Base-by-base conservation (phyloP, 1,284 basidiomycete genomes). In the Cutaneotrichosporon sp. region DNA sequence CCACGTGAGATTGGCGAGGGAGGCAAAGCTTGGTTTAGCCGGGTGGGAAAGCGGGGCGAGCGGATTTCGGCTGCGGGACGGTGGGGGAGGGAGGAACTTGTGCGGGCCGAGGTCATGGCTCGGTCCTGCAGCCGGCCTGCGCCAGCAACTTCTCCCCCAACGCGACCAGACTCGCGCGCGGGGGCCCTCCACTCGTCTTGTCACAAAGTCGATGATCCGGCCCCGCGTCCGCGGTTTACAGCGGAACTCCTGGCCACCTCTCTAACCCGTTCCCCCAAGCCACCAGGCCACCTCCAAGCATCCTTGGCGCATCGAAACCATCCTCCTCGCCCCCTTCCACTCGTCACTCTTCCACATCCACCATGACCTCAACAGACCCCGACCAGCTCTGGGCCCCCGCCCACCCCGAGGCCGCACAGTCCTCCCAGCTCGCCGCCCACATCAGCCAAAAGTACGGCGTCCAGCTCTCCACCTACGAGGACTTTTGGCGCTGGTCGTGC, bases 401-500 rank as follows among this genome's bases (percentile, higher is more conserved):
- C n/a, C 77, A 82, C 64, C 80, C 83, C 22, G 75, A 82, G 27
- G 64, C 76, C 7, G 83, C 88, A 24, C 82, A 86, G 20, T 84
- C 85, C 14, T 81, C 83, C 66, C 81, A 77, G 22, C 87, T 92
- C 78, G 82, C 86, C 33, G 67, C 81, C 61, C 81, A 78, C 61
- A 80, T 89, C 68, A 91, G 90, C 73, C 66, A 75, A 43, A 81
- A 81, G 38, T 83, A 85, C 68, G 72, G 73, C 14, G 76, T 87
- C 34, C 38, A 74, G 72, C 81, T 91, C 11, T 62, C 72, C 33
- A 82, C 83, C 25, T 92, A 92, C 75, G 75, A 84, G 56, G 86
- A 90, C 51, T 82, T 92, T 4, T 89, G 87, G 77, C 74, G 69
- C 55, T 92, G 91, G 90, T 90, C 89, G 1, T 85, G 82, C 29